Base-by-base conservation (phyloP, 2,329 filamentous ascomycete species). In the Aspergillus sp. region DNA sequence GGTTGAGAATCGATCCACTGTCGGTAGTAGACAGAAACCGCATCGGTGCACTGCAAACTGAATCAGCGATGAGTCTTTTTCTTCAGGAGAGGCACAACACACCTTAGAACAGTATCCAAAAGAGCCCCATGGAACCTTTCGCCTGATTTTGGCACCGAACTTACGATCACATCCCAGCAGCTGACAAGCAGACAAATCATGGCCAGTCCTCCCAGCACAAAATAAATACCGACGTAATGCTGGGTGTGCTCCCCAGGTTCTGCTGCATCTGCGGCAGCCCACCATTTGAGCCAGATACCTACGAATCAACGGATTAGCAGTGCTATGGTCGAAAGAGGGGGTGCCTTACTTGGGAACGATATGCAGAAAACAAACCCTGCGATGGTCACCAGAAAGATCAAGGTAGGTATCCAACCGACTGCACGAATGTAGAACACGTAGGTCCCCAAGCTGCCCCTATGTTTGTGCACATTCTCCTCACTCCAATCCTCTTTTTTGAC, bases 81-180 rank as follows among this genome's bases (percentile, higher is more conserved):
- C 27, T 31, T 31, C 27, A 31, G 27, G 27, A 31, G 9, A 31
- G 27, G 1, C 27, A 31, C 9, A 31, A 31, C 27, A 31, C 9
- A 78, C 75, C 70, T 73, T n/a, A 82, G 71, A 9, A 83, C 80
- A 2, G 81, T 80, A 7, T 72, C 70, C 9, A 84, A 69, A 1
- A 84, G 70, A 46, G 70, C 76, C 50, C 71, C 71, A 58, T 84
- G 82, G 57, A 84, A 81, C 45, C 64, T 73, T 54, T 77, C 74
- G 3, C 79, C 81, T 15, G 81, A 82, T 31, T 75, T 77, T 3
- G 81, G 81, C 4, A 84, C 79, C 78, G 84, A 82, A 3, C 71
- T 77, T 33, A 84, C 78, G 46, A 84, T 79, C 61, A 83, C 73
- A 66, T 81, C 77, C 72, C 75, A 76, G 41, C 59, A 40, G 31